Evolutionary conservation across 345 rosid genomes (phyloP).

Genomic region (Lenwebbia sp.): DNA sequence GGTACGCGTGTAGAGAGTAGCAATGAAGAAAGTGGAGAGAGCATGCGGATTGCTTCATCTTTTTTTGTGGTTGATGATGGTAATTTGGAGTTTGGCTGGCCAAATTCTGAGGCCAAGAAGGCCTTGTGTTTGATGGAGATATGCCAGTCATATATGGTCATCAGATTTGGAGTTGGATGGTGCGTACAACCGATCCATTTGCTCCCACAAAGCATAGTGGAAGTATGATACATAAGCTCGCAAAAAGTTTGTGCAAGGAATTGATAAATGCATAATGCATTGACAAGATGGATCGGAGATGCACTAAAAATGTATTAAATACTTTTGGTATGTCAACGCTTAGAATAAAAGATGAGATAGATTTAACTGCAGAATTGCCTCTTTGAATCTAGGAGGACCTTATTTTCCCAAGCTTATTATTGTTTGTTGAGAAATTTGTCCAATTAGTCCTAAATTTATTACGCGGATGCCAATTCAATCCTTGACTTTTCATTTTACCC

Average conservation of each 20-base stretch:
- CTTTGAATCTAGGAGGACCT: background rate
- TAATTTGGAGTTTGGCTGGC: background rate
- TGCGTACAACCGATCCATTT: background rate
- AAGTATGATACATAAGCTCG: background rate
- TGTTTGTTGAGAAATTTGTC: background rate
- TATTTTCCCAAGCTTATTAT: background rate
- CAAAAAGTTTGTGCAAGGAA: background rate
- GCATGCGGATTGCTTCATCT: background rate
- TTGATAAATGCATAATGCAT: background rate
- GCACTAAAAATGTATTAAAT: background rate
- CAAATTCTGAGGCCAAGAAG: background rate
- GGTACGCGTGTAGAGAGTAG: background rate
- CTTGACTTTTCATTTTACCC: background rate
- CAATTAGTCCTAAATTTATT: background rate
- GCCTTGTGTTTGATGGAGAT: background rate
- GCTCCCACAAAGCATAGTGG: background rate
- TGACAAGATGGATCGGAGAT: background rate
- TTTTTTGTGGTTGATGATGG: background rate
- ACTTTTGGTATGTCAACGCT: background rate
- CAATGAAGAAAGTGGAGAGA: background rate
- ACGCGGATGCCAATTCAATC: rapidly evolving
- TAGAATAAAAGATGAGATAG: background rate
- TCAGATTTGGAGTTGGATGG: background rate
- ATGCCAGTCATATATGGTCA: background rate
- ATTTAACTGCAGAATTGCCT: background rate